Percentiles rank a stretch among this genome's conserved stretches.
Evolutionary conservation across 768 basidiomycete genomes (phyloP).

Genomic region (Lactarius vividus): DNA sequence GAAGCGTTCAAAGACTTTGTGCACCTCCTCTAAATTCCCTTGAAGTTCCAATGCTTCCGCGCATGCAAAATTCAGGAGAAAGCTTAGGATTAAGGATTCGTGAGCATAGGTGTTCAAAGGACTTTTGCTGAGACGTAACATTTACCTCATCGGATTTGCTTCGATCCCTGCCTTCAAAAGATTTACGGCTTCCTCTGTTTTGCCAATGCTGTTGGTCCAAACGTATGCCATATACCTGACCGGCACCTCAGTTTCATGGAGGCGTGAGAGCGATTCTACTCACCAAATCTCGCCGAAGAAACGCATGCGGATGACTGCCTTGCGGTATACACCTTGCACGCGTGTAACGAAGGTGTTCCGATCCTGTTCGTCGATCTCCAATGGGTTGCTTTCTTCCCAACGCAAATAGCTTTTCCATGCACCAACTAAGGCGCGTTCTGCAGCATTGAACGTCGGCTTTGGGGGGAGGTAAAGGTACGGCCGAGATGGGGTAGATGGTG

Average conservation of each 20-base stretch:
- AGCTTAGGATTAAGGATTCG: slow-evolving; percentile 45
- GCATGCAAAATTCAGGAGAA: slow-evolving; percentile 87
- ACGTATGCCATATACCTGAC: slow-evolving; percentile 86
- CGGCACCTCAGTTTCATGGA: neutral
- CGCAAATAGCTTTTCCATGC: slow-evolving; percentile 92
- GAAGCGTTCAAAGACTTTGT: slow-evolving; percentile 70
- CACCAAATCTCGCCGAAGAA: slow-evolving; percentile 96
- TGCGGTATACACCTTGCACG: slow-evolving; percentile 79
- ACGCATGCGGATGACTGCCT: slow-evolving; percentile 88
- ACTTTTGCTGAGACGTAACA: neutral
- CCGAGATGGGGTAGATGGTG: slow-evolving; percentile 42
- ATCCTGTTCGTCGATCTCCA: slow-evolving; percentile 88
- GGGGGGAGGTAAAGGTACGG: slow-evolving; percentile 60
- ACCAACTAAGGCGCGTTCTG: slow-evolving; percentile 72
- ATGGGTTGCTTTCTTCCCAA: slow-evolving; percentile 93
- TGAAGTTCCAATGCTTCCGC: slow-evolving; percentile 67
- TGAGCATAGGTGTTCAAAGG: slow-evolving; percentile 24
- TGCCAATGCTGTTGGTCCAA: slow-evolving; percentile 74
- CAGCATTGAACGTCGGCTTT: slow-evolving; percentile 66
- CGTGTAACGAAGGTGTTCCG: slow-evolving; percentile 60
- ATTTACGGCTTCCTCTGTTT: slow-evolving; percentile 76
- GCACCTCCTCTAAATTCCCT: slow-evolving; percentile 66
- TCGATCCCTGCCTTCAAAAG: slow-evolving; percentile 82
- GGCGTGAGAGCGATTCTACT: slow-evolving; percentile 22
- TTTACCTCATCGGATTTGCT: slow-evolving; percentile 78